Evolutionary conservation across 345 rosid species (phyloP), one percentile per base, ranked within the genome.

Genomic region (Boechera stricta): DNA sequence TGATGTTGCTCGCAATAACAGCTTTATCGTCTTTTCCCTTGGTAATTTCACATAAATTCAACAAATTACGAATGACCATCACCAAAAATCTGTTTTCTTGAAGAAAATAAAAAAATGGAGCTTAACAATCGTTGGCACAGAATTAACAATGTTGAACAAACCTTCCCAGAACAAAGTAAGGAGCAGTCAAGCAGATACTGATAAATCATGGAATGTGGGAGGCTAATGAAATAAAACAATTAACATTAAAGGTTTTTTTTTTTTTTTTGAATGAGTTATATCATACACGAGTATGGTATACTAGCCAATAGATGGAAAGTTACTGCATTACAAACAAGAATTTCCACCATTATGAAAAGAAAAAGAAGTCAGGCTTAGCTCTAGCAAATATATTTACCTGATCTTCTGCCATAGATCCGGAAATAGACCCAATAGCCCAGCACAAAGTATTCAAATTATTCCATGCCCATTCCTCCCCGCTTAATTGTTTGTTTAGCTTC

Each of bases 341-440:
- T 53, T 16, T 57, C 47, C 42, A 5, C 36, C 21, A 28, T 5
- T 51, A 28, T 52, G 42, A 51, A 39, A 28, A 47, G 36, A 52
- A 66, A 35, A 42, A 15, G 52, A 29, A 42, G 45, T n/a, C 64
- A 59, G 32, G 39, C 49, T 26, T 16, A 38, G 62, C 44, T 52
- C 38, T 36, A 62, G 45, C 47, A 67, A 39, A 11, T 69, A 33
- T 54, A 21, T 16, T 66, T 86, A 96, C 98, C 96, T 96, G 99
- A 45, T 96, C 98, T 82, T 96, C 99, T 84, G 87, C 82, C 99
- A 96, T 96, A 72, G 98, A 96, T 61, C 99, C 98, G 63, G 99
- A 93, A 51, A 96, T 96, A 61, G 99, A 96, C 71, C 99, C 98
- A 69, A 96, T 96, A 71, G 98, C 99, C 99, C 99, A 96, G 85